These are phyloP conservation scores for Daphne laureola DNA, from an alignment of 441 rosid genomes.

Conservation along the genomic window DNA sequence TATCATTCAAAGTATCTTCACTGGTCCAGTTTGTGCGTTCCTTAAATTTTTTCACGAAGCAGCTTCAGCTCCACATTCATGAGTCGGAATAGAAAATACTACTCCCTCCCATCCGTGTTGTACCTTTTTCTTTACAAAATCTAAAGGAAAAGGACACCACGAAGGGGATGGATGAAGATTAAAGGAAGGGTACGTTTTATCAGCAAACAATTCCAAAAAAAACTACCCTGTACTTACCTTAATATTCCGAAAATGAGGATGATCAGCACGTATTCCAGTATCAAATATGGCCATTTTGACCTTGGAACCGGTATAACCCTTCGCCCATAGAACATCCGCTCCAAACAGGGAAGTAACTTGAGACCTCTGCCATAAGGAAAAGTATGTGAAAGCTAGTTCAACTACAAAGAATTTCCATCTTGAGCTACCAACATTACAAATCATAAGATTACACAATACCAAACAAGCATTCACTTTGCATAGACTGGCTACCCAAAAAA, in stretches of 20 bases:
- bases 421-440: too few relatives aligned
- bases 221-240: constrained; percentile 42
- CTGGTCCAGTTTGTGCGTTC: constrained; percentile 99
- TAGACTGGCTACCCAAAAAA: neutral
- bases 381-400: constrained; percentile 7
- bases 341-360: constrained; percentile 96
- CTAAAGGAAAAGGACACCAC: neutral
- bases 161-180: neutral
- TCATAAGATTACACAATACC: too few relatives aligned
- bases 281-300: constrained; percentile 99
- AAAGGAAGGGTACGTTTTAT: too few relatives aligned
- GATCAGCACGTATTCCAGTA: constrained; percentile 91
- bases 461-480: too few relatives aligned
- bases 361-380: constrained; percentile 47
- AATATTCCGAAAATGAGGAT: constrained; percentile 94
- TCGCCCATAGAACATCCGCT: constrained; percentile 84
- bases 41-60: constrained; percentile 34
- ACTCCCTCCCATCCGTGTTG: too few relatives aligned
- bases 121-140: too few relatives aligned
- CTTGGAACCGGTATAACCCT: constrained; percentile 85
- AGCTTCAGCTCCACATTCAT: constrained; percentile 23
- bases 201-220: neutral
- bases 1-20: constrained; percentile 95
- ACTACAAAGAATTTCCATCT: neutral
- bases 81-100: neutral